These are phyloP conservation scores for Coemansia sp. DNA, from an alignment of 192 early-diverging fungal species.

Conservation along the genomic window DNA sequence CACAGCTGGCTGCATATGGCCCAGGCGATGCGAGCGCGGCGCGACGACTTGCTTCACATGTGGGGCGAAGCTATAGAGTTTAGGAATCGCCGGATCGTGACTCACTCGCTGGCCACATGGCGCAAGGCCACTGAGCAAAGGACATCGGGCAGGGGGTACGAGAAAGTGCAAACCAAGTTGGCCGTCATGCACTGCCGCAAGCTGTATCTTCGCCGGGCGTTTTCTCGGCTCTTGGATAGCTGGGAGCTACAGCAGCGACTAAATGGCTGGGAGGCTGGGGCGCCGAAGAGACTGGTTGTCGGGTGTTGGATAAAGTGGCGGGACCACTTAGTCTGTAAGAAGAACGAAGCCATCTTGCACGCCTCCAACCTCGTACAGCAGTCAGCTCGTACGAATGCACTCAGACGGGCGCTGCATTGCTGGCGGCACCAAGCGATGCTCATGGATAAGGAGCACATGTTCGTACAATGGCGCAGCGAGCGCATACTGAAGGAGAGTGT, in stretches of 20 bases:
- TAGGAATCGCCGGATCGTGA: neutral
- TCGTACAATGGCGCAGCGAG: neutral
- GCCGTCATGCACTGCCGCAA: conserved; percentile 23
- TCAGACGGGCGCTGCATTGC: neutral
- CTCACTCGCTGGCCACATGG: conserved; percentile 7
- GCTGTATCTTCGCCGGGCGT: neutral
- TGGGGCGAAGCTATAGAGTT: conserved; percentile 27
- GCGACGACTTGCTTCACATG: conserved; percentile 27
- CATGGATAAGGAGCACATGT: neutral
- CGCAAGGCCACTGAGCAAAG: neutral
- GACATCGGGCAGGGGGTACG: conserved; percentile 5
- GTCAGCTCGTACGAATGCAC: neutral
- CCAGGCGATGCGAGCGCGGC: conserved; percentile 6
- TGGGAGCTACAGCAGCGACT: conserved; percentile 8
- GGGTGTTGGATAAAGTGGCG: conserved; percentile 2
- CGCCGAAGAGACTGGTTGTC: neutral
- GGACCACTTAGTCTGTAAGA: neutral
- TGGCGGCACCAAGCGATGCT: conserved; percentile 7
- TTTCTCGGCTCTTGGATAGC: neutral
- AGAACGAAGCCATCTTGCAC: neutral
- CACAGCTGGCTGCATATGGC: conserved; percentile 40
- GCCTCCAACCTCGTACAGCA: neutral
- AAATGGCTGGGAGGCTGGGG: neutral
- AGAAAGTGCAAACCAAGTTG: conserved; percentile 7
- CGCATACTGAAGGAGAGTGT: neutral